These are phyloP conservation scores for Globisporangium megalacanthum DNA, from an alignment of 352 stramenopile species.

Conservation along the genomic window DNA sequence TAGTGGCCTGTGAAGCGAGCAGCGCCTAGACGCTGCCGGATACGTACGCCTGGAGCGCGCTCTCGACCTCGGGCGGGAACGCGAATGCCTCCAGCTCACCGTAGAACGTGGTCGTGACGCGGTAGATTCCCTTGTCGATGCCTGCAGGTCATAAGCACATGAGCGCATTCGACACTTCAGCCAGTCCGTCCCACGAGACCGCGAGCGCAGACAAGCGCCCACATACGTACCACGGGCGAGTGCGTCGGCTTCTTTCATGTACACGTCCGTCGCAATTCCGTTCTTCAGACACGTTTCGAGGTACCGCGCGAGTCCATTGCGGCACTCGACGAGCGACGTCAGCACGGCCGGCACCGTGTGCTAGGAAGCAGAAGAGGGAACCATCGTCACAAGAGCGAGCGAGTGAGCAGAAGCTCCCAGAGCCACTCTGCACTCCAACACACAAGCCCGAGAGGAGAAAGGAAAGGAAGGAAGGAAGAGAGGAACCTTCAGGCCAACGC, in stretches of 20 bases:
- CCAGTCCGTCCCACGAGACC: not conserved
- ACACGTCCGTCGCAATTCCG: conserved; percentile 46
- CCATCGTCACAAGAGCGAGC: not conserved
- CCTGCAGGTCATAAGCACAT: conserved; percentile 16
- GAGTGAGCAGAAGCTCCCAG: not conserved
- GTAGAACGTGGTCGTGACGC: conserved; percentile 66
- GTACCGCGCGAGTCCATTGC: conserved; percentile 52
- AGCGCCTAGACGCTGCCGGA: conserved; percentile 32
- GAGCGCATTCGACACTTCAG: not conserved
- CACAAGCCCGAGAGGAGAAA: not conserved
- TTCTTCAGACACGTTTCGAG: conserved; percentile 70
- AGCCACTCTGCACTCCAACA: conserved; percentile 1
- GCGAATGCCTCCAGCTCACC: conserved; percentile 49
- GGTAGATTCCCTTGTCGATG: conserved; percentile 76
- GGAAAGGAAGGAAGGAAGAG: too few relatives aligned
- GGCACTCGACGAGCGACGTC: conserved; percentile 64
- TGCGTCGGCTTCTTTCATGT: conserved; percentile 51
- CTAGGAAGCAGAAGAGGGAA: conserved; percentile 17
- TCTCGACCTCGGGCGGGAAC: conserved; percentile 44
- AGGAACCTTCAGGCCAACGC: conserved; percentile 1
- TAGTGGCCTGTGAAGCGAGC: too few relatives aligned
- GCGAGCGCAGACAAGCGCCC: too few relatives aligned
- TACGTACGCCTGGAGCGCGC: conserved; percentile 37
- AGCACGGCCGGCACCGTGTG: conserved; percentile 63
- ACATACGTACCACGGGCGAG: conserved; percentile 32